Evolutionary conservation across 805 yeast genomes (phyloP).

Genomic region (Pachysolen tannophilus): DNA sequence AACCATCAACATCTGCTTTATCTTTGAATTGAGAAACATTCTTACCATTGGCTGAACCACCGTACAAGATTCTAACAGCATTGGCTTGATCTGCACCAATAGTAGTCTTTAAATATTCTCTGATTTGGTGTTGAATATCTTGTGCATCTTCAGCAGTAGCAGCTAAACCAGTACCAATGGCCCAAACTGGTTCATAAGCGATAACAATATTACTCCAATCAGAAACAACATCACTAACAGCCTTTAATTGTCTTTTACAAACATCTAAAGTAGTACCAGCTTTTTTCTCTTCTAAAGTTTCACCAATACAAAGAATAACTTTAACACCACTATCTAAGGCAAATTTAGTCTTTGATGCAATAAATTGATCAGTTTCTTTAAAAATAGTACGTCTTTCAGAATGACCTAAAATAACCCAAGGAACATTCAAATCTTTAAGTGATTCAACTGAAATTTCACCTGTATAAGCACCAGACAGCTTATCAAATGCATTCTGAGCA

Average conservation of each 20-base stretch:
- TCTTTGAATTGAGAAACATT: slow-evolving; percentile 87
- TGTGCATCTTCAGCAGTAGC: slow-evolving; percentile 99
- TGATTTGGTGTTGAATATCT: slow-evolving; percentile 83
- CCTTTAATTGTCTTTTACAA: slow-evolving; percentile 81
- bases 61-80: slow-evolving; percentile 84
- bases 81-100: slow-evolving; percentile 76
- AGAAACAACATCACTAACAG: slow-evolving; percentile 68
- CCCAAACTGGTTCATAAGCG: slow-evolving; percentile 99
- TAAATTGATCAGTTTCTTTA: slow-evolving; percentile 82
- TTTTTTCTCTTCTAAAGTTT: slow-evolving; percentile 92
- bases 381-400: slow-evolving; percentile 96
- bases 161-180: slow-evolving; percentile 98
- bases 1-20: slow-evolving; percentile 93
- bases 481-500: slow-evolving; percentile 86
- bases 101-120: slow-evolving; percentile 70
- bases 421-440: slow-evolving; percentile 84
- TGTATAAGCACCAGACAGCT: slow-evolving; percentile 94
- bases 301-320: slow-evolving; percentile 97
- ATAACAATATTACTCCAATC: slow-evolving; percentile 92
- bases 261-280: slow-evolving; percentile 80
- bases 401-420: slow-evolving; percentile 96
- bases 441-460: slow-evolving; percentile 92
- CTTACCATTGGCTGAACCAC: slow-evolving; percentile 96
- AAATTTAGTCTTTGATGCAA: slow-evolving; percentile 91
- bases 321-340: slow-evolving; percentile 85